phyloP scores from a whole-genome alignment of 2,329 filamentous ascomycete species.

The Epichloe sibirici region DNA sequence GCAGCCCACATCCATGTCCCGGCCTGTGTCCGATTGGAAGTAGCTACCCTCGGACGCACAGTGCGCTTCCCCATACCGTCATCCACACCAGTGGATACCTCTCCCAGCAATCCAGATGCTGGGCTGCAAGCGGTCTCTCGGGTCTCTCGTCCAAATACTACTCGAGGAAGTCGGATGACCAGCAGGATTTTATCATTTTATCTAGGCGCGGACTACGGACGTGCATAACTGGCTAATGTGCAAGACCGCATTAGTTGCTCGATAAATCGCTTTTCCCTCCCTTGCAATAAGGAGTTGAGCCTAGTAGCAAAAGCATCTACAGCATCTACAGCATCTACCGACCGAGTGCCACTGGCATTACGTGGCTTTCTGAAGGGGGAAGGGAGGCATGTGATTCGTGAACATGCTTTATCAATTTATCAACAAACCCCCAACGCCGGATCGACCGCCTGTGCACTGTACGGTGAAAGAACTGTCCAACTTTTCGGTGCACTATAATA shows the following conservation, averaged over 20 bases:
- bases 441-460: too few relatives aligned
- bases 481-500: not conserved
- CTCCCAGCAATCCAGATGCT: not conserved
- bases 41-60: conserved; percentile 1
- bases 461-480: too few relatives aligned
- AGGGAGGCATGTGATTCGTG: too few relatives aligned
- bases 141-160: conserved; percentile 1
- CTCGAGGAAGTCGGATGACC: conserved; percentile 7
- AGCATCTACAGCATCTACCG: not conserved
- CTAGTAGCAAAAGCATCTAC: too few relatives aligned
- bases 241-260: not conserved
- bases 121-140: conserved; percentile 7
- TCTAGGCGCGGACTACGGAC: not conserved
- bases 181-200: conserved; percentile 4
- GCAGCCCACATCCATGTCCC: not conserved
- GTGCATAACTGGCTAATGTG: not conserved
- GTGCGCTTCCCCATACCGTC: conserved; percentile 3
- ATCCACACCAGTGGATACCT: not conserved
- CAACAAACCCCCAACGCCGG: too few relatives aligned
- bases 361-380: not conserved
- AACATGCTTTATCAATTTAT: too few relatives aligned
- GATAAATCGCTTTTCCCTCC: not conserved
- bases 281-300: not conserved
- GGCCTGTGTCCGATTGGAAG: not conserved
- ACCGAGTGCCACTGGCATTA: not conserved